Conservation (phyloP, 345 rosid species). For the Raphanus raphanistrum region DNA sequence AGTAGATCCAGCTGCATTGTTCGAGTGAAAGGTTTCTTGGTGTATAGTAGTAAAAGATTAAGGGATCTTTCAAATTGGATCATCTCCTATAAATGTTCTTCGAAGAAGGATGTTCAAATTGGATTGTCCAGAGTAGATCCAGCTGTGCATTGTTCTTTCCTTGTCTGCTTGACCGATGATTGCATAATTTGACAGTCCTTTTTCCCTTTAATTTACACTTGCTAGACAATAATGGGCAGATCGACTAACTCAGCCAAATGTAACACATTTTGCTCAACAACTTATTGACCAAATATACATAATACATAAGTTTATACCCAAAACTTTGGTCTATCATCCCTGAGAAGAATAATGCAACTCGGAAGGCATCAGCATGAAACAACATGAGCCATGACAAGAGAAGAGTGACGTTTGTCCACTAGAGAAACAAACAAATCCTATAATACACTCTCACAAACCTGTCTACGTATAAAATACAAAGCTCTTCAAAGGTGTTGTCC, state of each 20-base stretch:
- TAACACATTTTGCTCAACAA: background rate
- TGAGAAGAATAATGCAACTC: background rate
- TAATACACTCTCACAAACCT: slow-evolving; percentile 38
- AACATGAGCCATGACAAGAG: background rate
- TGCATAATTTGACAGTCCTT: slow-evolving; percentile 17
- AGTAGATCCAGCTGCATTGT: background rate
- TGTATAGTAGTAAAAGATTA: background rate
- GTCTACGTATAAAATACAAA: slow-evolving; percentile 34
- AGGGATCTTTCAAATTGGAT: no score
- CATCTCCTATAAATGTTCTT: no score
- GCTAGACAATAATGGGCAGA: background rate
- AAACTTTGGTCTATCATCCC: background rate
- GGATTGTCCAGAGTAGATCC: no score
- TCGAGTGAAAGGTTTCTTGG: background rate
- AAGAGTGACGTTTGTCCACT: background rate
- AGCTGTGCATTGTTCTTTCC: no score
- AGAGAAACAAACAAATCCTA: slow-evolving; percentile 12
- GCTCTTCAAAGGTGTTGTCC: slow-evolving; percentile 32
- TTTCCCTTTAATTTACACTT: background rate
- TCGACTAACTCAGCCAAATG: background rate
- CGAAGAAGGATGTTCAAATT: no score
- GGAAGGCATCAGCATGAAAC: background rate
- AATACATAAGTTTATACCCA: background rate
- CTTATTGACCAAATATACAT: background rate
- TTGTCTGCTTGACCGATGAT: slow-evolving; percentile 1